Evolutionary conservation across 768 basidiomycete genomes (phyloP).

Genomic region (Podaxis sp.): DNA sequence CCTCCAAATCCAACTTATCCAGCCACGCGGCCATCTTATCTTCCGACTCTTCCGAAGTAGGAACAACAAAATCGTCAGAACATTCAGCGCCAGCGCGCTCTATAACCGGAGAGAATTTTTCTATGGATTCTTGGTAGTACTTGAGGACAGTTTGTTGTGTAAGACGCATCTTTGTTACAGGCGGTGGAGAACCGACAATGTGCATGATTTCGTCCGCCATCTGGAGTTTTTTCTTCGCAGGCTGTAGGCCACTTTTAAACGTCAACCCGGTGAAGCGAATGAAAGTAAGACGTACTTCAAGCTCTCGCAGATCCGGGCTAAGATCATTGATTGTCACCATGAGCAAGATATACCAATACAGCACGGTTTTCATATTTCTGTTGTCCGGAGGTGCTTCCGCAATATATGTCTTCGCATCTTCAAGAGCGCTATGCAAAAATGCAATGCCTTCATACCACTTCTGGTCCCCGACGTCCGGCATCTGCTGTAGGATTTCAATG

Average conservation of each 20-base stretch:
- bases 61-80: background rate
- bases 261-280: too few species aligned
- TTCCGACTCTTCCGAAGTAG: constrained; percentile 38
- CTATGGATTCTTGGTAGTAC: constrained; percentile 41
- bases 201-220: constrained; percentile 42
- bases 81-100: constrained; percentile 29
- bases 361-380: constrained; percentile 55
- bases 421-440: constrained; percentile 57
- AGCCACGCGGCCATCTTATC: constrained; percentile 63
- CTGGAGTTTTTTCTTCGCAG: constrained; percentile 42
- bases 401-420: constrained; percentile 59
- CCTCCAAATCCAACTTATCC: constrained; percentile 44
- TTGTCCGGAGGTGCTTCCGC: constrained; percentile 58
- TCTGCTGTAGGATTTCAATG: constrained; percentile 23
- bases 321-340: constrained; percentile 52
- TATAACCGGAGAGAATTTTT: constrained; percentile 49
- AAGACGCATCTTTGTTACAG: constrained; percentile 50
- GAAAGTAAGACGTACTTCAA: constrained; percentile 27
- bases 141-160: constrained; percentile 52
- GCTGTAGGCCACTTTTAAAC: constrained; percentile 17
- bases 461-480: background rate
- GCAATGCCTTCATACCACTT: constrained; percentile 63
- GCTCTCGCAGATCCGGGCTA: constrained; percentile 46
- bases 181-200: constrained; percentile 43
- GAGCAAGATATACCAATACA: constrained; percentile 60